Conservation (phyloP, 2,329 filamentous ascomycete species). For the Stylonectria norvegica region DNA sequence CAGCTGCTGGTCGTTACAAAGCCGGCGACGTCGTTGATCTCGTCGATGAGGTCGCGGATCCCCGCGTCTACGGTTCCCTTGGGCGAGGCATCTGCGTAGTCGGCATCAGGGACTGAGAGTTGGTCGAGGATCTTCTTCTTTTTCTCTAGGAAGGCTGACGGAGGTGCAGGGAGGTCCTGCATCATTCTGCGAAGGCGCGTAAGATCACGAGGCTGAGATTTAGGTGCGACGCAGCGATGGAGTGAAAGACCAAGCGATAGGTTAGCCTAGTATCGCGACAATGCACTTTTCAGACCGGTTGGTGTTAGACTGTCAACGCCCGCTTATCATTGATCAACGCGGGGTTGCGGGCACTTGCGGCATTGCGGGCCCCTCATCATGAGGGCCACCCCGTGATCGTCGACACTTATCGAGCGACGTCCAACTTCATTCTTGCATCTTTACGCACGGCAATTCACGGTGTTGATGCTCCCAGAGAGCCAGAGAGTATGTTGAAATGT, state of each 20-base stretch:
- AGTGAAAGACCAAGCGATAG: constrained; percentile 9
- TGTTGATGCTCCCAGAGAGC: neutral
- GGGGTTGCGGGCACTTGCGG: constrained; percentile 22
- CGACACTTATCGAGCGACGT: too few relatives aligned
- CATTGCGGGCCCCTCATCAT: constrained; percentile 18
- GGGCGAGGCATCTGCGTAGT: constrained; percentile 81
- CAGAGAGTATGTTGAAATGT: constrained; percentile 4
- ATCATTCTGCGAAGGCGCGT: constrained; percentile 17
- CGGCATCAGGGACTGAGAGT: constrained; percentile 62
- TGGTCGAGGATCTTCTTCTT: constrained; percentile 72
- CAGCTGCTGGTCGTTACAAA: constrained; percentile 93
- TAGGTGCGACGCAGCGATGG: constrained; percentile 7
- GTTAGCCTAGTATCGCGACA: constrained; percentile 8
- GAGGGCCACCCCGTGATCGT: constrained; percentile 1
- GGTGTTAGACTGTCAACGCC: constrained; percentile 16
- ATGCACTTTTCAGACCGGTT: neutral
- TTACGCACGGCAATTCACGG: constrained; percentile 5
- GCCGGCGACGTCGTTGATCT: constrained; percentile 71
- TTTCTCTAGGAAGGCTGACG: constrained; percentile 49
- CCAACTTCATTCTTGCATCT: constrained; percentile 16
- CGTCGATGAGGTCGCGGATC: constrained; percentile 71
- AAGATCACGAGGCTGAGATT: constrained; percentile 13
- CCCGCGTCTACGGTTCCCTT: constrained; percentile 82
- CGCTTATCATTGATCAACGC: constrained; percentile 14
- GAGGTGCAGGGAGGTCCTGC: constrained; percentile 31